Evolutionary conservation across 2,329 filamentous ascomycete species (phyloP).

Genomic region (Lecanicillium sp.): DNA sequence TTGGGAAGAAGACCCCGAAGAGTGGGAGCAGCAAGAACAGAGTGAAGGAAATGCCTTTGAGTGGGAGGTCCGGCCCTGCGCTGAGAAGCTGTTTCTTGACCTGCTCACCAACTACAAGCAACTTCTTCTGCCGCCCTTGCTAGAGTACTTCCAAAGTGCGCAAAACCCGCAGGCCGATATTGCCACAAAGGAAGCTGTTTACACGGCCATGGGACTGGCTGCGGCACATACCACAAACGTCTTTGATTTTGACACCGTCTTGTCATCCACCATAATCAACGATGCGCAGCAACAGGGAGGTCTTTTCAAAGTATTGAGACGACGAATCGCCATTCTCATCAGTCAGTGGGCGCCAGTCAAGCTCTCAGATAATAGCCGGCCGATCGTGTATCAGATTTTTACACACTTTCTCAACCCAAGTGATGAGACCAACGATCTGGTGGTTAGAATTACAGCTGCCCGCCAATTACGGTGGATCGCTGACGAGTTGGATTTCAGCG

Average conservation of each 20-base stretch:
- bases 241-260: constrained; percentile 77
- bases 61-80: constrained; percentile 84
- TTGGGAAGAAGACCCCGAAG: constrained; percentile 92
- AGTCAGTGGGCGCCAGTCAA: constrained; percentile 85
- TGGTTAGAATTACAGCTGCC: constrained; percentile 86
- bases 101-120: constrained; percentile 84
- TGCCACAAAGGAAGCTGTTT: constrained; percentile 85
- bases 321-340: constrained; percentile 81
- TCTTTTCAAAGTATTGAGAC: constrained; percentile 72
- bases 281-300: constrained; percentile 63
- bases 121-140: constrained; percentile 68
- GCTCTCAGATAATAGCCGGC: constrained; percentile 57
- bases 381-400: constrained; percentile 81
- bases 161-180: constrained; percentile 60
- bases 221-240: constrained; percentile 65
- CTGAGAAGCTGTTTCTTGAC: constrained; percentile 90
- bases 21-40: constrained; percentile 90
- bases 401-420: constrained; percentile 72
- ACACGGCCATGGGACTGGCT: constrained; percentile 83
- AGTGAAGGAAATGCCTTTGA: constrained; percentile 80
- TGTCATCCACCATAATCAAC: constrained; percentile 64
- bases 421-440: constrained; percentile 77
- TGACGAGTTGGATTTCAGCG: constrained; percentile 76
- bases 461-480: constrained; percentile 73
- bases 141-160: constrained; percentile 75